Percentiles rank a stretch among this genome's conserved stretches.
phyloP scores from a whole-genome alignment of 75 land plant genomes.

The Selaginella moellendorffii region DNA sequence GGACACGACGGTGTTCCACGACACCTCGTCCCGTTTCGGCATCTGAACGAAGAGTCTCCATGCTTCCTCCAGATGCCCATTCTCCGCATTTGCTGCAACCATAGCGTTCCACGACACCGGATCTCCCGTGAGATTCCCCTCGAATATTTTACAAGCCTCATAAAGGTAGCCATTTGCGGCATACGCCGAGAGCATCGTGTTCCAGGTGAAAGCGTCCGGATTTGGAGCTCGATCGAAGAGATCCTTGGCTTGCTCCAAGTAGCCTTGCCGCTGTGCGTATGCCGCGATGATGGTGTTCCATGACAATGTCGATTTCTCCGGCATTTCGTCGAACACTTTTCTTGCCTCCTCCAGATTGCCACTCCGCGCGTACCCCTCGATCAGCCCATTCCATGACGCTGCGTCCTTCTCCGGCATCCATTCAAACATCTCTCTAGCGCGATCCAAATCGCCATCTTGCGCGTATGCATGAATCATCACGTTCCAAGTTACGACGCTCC shows the following conservation, averaged over 20 bases:
- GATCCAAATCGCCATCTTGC: not conserved
- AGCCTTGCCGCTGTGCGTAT: not conserved
- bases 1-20: not conserved
- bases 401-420: not conserved
- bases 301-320: not conserved
- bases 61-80: not conserved
- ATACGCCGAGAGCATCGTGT: not conserved
- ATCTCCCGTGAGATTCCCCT: not conserved
- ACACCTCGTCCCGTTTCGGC: not conserved
- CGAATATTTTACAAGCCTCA: not conserved
- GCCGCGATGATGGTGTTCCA: conserved; percentile 4
- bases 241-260: not conserved
- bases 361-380: not conserved
- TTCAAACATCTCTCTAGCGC: not conserved
- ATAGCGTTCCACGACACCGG: not conserved
- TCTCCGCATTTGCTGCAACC: not conserved
- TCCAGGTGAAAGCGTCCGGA: not conserved
- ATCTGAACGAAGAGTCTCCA: not conserved
- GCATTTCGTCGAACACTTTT: not conserved
- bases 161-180: not conserved
- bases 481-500: not conserved
- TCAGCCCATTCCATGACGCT: not conserved
- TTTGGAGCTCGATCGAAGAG: not conserved
- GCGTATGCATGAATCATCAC: not conserved
- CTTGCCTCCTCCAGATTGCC: not conserved